These are phyloP conservation scores for Leptodermis oblonga DNA, from an alignment of 257 asterid genomes.

Conservation along the genomic window DNA sequence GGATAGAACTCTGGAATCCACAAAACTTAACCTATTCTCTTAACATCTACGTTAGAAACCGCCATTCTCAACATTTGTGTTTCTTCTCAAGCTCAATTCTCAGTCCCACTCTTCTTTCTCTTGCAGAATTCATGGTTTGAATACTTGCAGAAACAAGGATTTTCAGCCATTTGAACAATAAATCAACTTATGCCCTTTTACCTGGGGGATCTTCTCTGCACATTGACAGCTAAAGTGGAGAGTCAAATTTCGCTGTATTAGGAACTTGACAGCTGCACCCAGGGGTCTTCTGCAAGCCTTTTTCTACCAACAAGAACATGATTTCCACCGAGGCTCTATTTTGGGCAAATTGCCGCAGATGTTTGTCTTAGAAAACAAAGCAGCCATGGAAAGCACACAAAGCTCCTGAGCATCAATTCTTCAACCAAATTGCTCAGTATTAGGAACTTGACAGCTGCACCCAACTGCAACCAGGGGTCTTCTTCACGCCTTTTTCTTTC, in stretches of 20 bases:
- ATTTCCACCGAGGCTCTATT: slow-evolving; percentile 60
- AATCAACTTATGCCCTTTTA: background rate
- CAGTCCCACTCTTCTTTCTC: background rate
- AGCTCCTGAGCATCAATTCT: slow-evolving; percentile 49
- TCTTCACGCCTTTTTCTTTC: slow-evolving; percentile 48
- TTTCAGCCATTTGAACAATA: background rate
- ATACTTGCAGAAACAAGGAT: background rate
- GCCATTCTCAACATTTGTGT: background rate
- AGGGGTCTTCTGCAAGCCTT: slow-evolving; percentile 44
- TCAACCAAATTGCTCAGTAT: slow-evolving; percentile 5
- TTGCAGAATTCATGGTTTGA: background rate
- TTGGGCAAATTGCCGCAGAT: slow-evolving; percentile 34
- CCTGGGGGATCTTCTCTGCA: slow-evolving; percentile 8
- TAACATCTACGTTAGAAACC: background rate
- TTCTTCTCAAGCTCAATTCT: background rate
- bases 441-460: slow-evolving; percentile 25
- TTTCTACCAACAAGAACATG: slow-evolving; percentile 52
- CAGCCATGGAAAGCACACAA: slow-evolving; percentile 46
- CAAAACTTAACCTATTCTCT: background rate
- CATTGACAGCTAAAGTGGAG: too few relatives aligned
- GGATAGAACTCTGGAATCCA: background rate
- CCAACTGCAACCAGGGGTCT: slow-evolving; percentile 65
- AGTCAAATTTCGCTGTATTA: too few relatives aligned
- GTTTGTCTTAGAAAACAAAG: slow-evolving; percentile 27
- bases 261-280: slow-evolving; percentile 35